Evolutionary conservation across 2,329 filamentous ascomycete genomes (phyloP), one percentile per base, ranked within the genome.

Genomic region (Chrysoporthe austroafricana): DNA sequence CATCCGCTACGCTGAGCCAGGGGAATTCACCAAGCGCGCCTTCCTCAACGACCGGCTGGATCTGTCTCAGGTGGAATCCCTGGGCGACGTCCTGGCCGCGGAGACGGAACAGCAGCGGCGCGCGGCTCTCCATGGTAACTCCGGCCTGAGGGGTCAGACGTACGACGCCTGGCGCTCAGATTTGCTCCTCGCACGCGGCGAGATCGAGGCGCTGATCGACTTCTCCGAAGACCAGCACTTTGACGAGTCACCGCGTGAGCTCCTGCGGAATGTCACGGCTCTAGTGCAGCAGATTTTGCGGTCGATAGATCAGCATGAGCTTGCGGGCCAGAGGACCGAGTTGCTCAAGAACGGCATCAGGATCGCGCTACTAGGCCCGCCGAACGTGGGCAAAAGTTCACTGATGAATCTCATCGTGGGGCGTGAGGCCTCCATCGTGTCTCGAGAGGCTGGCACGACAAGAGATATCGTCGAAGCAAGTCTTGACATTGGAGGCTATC

Each of bases 221-320:
- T 99, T 99, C 77, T 91, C 93, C 0, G 96, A 99, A 77, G 96
- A 98, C 74, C 95, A 99, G 79, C 92, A 98, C 80, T 97, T 99
- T 74, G 94, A 98, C 73, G 94, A 97, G 78, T 90, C 92, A 2
- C 91, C 93, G 0, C 80, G 84, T 0, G 86, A 91, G 66, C 83
- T 98, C 32, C 84, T 96, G 57, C 77, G 76, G 0, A 93, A 89
- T 61, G 92, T 97, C 42, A 85, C 88, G 1, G 72, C 72, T 0
- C 88, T 94, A 74, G 86, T 97, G 2, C 75, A 77, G 1, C 77
- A 75, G 0, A 86, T 98, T 66, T 81, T 88, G 65, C 75, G 77
- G 42, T 84, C 89, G 66, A 89, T 98, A 68, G 80, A 82, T 16
- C 77, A 88, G 43, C 92, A 97, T 78, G 87, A 93, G 71, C 80